Percentiles rank a stretch among this genome's conserved stretches.
Evolutionary conservation across 208 protist genomes (phyloP).

Genomic region (Crithidia fasciculata): DNA sequence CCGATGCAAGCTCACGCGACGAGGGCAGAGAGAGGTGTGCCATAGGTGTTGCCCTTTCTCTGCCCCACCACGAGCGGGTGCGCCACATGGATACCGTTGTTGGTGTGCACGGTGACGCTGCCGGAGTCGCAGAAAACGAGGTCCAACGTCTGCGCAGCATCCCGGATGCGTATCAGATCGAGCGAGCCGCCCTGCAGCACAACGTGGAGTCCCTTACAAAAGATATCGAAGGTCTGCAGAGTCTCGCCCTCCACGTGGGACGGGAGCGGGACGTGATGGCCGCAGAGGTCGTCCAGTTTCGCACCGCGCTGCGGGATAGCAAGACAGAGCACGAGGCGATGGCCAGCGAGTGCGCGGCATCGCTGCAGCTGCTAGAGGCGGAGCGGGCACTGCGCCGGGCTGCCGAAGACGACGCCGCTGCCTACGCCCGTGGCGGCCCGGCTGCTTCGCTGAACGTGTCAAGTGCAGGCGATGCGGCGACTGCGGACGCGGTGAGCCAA

Average conservation of each 20-base stretch:
- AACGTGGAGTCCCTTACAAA: slow-evolving; percentile 49
- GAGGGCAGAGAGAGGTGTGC: neutral
- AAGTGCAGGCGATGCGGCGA: neutral
- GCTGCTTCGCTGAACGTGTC: neutral
- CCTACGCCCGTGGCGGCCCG: neutral
- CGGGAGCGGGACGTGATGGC: slow-evolving; percentile 44
- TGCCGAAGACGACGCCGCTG: slow-evolving; percentile 18
- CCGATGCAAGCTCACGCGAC: neutral
- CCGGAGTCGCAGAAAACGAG: neutral
- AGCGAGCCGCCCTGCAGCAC: slow-evolving; percentile 51
- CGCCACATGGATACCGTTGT: slow-evolving; percentile 2
- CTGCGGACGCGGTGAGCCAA: slow-evolving; percentile 45
- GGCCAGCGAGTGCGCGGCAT: slow-evolving; percentile 23
- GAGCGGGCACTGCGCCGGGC: slow-evolving; percentile 28
- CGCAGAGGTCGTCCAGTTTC: slow-evolving; percentile 49
- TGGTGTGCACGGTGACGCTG: neutral
- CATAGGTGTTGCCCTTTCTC: neutral
- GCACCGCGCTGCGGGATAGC: slow-evolving; percentile 31
- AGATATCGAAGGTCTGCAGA: slow-evolving; percentile 47
- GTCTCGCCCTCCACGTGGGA: slow-evolving; percentile 35
- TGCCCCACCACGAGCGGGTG: slow-evolving; percentile 10
- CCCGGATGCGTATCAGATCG: slow-evolving; percentile 39
- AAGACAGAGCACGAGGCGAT: slow-evolving; percentile 25
- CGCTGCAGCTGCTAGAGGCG: slow-evolving; percentile 37
- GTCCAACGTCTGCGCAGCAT: slow-evolving; percentile 10